phyloP scores from a whole-genome alignment of 2,329 filamentous ascomycete genomes.

The Clonostachys byssicola region DNA sequence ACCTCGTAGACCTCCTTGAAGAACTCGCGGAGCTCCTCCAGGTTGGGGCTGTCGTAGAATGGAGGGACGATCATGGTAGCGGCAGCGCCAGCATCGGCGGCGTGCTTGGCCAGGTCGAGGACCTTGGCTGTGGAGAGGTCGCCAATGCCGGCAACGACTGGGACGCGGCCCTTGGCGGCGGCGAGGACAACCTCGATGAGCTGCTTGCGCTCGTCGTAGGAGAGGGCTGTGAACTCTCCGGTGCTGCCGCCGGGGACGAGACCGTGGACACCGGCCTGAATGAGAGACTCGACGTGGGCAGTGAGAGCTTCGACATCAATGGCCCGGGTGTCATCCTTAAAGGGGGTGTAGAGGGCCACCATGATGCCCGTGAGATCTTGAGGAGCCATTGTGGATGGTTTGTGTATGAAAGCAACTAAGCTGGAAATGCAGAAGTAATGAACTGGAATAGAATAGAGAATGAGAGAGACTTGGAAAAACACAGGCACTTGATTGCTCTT shows the following conservation, averaged over 20 bases:
- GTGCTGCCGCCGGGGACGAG: slow-evolving; percentile 39
- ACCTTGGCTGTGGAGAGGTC: slow-evolving; percentile 23
- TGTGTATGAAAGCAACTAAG: slow-evolving; percentile 15
- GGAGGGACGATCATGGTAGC: slow-evolving; percentile 41
- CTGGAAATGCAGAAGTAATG: background rate
- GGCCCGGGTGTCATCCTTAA: slow-evolving; percentile 25
- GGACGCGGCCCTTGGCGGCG: slow-evolving; percentile 25
- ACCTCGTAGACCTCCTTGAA: slow-evolving; percentile 28
- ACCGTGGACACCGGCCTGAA: slow-evolving; percentile 35
- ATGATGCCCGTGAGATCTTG: slow-evolving; percentile 28
- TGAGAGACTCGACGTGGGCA: slow-evolving; percentile 34
- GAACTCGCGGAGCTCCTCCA: slow-evolving; percentile 24
- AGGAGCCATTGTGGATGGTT: background rate
- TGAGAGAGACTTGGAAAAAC: too few relatives aligned
- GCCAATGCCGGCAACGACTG: slow-evolving; percentile 35
- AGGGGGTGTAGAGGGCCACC: slow-evolving; percentile 39
- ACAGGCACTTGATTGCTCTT: too few relatives aligned
- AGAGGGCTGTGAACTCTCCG: slow-evolving; percentile 38
- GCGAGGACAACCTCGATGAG: slow-evolving; percentile 22
- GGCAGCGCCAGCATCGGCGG: slow-evolving; percentile 14
- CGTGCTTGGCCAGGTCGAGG: slow-evolving; percentile 5
- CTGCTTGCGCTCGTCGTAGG: slow-evolving; percentile 34
- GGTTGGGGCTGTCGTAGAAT: slow-evolving; percentile 35
- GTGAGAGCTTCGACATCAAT: slow-evolving; percentile 21
- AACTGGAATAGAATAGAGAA: too few relatives aligned